A percentile compares a stretch with the other conserved stretches of the same genome.
phyloP scores from a whole-genome alignment of 148 eudicot species.

The Spergularia marina region DNA sequence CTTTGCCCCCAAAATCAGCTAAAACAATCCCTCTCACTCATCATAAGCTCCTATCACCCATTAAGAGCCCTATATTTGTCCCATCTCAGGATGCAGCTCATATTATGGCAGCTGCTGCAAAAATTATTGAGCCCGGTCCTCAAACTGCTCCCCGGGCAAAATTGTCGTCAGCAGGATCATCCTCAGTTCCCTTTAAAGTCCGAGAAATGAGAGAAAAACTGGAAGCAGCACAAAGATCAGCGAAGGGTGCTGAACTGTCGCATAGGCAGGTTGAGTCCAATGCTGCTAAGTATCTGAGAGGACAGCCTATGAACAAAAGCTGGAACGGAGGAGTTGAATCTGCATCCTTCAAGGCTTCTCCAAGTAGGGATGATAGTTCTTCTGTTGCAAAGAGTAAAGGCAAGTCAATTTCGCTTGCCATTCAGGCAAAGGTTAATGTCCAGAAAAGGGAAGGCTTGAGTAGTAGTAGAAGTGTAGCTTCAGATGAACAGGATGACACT shows the following conservation, averaged over 20 bases:
- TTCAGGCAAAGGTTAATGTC: constrained; percentile 94
- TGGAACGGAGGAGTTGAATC: constrained; percentile 51
- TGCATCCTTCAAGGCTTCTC: constrained; percentile 29
- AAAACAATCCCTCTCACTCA: constrained; percentile 86
- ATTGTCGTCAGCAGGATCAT: constrained; percentile 47
- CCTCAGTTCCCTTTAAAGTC: constrained; percentile 68
- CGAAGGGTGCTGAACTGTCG: constrained; percentile 39
- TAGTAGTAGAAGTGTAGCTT: constrained; percentile 32
- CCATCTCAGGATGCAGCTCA: constrained; percentile 71
- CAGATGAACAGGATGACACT: constrained; percentile 43
- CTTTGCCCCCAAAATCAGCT: constrained; percentile 80
- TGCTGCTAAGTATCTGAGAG: constrained; percentile 54
- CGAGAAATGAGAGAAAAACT: constrained; percentile 63
- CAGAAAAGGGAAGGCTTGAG: constrained; percentile 73
- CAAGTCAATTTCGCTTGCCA: constrained; percentile 82
- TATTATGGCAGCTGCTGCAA: constrained; percentile 92
- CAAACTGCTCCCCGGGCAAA: constrained; percentile 44
- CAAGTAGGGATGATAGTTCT: constrained; percentile 49
- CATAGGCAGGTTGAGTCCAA: constrained; percentile 52
- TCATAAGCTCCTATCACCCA: constrained; percentile 89
- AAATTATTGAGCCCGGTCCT: constrained; percentile 66
- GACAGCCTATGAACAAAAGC: constrained; percentile 58
- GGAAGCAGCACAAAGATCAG: constrained; percentile 47
- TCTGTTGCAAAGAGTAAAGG: constrained; percentile 42
- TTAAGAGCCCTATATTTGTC: constrained; percentile 62